Evolutionary conservation across 257 asterid genomes (phyloP).

Genomic region (Jacaranda mimosifolia): DNA sequence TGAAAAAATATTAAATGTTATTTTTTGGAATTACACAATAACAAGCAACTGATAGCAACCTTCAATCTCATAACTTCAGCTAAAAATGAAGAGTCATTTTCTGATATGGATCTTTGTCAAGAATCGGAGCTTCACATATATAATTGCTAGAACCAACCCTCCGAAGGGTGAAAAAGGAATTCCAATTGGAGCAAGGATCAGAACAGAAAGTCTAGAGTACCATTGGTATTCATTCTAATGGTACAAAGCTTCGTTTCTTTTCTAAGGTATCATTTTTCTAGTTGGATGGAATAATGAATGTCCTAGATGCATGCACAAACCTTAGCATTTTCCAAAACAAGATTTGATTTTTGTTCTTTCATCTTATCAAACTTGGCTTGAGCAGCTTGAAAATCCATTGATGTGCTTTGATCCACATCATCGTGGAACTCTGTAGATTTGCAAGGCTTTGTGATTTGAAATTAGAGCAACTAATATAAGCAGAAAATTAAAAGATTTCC

Average conservation of each 20-base stretch:
- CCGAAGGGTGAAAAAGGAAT: constrained; percentile 12
- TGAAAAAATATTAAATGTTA: constrained; percentile 22
- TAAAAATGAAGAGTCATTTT: constrained; percentile 13
- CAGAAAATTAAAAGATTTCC: constrained; percentile 24
- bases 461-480: constrained; percentile 23
- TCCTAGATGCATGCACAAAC: constrained; percentile 51
- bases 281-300: constrained; percentile 19
- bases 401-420: constrained; percentile 44
- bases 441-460: constrained; percentile 32
- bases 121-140: constrained; percentile 10
- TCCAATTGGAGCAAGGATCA: constrained; percentile 25
- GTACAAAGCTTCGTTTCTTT: constrained; percentile 19
- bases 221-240: constrained; percentile 13
- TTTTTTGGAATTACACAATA: neutral
- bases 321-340: constrained; percentile 61
- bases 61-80: constrained; percentile 18
- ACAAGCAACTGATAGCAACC: constrained; percentile 16
- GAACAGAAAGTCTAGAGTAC: constrained; percentile 1
- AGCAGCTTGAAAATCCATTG: constrained; percentile 58
- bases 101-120: constrained; percentile 20
- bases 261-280: neutral
- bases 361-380: constrained; percentile 59
- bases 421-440: constrained; percentile 51
- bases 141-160: constrained; percentile 15
- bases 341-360: constrained; percentile 54